Conservation (phyloP, 495 filamentous ascomycete genomes). For the Corynascus novoguineensis region DNA sequence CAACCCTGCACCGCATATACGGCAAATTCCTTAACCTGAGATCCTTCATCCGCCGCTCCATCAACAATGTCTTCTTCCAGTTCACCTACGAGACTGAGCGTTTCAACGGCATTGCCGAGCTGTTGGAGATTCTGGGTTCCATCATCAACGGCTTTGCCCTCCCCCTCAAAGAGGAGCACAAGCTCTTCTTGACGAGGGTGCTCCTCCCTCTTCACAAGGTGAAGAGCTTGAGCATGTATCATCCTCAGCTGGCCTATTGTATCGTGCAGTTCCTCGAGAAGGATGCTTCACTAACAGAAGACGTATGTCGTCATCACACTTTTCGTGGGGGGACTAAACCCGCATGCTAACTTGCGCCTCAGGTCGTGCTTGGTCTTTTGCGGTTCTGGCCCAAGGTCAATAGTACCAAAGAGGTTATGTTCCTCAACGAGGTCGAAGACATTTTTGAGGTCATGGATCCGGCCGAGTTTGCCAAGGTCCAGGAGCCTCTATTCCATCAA, state of each 20-base stretch:
- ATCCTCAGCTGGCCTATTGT: constrained; percentile 96
- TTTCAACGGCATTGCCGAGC: constrained; percentile 96
- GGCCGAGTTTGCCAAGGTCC: constrained; percentile 96
- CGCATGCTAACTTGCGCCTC: neutral
- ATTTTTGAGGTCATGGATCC: constrained; percentile 99
- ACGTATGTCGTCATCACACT: constrained; percentile 49
- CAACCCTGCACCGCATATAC: constrained; percentile 95
- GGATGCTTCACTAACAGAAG: constrained; percentile 93
- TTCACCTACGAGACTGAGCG: constrained; percentile 98
- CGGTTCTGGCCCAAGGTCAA: constrained; percentile 99
- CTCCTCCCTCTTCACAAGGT: constrained; percentile 94
- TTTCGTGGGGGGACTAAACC: neutral
- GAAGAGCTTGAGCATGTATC: constrained; percentile 99
- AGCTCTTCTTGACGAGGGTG: constrained; percentile 91
- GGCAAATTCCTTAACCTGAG: constrained; percentile 98
- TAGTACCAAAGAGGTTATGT: constrained; percentile 99
- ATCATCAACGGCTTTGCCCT: constrained; percentile 99
- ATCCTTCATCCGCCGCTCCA: constrained; percentile 94
- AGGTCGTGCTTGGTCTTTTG: constrained; percentile 91
- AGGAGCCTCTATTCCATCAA: constrained; percentile 95
- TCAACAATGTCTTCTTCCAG: constrained; percentile 99
- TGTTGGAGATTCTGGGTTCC: constrained; percentile 93
- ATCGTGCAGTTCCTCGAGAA: constrained; percentile 99
- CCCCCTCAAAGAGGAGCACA: constrained; percentile 97
- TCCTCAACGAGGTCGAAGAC: constrained; percentile 97